Evolutionary conservation across 306 rosid genomes (phyloP), one percentile per base, ranked within the genome.

Genomic region (Vigna angularis): DNA sequence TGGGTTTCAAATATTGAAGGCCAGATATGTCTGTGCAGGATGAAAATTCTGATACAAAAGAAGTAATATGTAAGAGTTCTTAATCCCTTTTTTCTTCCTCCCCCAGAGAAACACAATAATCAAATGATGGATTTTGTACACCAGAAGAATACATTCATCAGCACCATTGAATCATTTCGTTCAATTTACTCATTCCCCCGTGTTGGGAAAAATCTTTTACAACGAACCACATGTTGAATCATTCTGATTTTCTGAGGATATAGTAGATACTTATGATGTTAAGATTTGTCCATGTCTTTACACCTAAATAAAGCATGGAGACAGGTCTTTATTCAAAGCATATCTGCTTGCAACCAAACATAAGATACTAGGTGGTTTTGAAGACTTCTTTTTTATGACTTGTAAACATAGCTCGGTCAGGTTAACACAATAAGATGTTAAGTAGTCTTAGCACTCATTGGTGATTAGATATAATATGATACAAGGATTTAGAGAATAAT

Each of bases 11-110:
- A 66, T 52, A 75, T 82, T 81, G 79, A 28, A 55, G 30, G 34
- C 65, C 65, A 84, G 82, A 86, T 66, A 87, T 86, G 89, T 86
- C 94, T 67, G 15, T 81, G 59, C 85, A 65, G 34, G 82, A 56
- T 40, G 83, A 88, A 16, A 82, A 81, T 61, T 64, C 84, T 74
- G 90, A 86, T 53, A 78, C 61, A 44, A 69, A 69, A 52, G 83
- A 83, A 45, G 79, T 66, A 78, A 49, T 92, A 74, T 89, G 98
- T 93, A 0, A 72, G 56, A 76, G 59, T 20, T 32, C 7, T 61
- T 56, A 51, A n/a, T 75, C 26, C 16, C 5, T 30, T 8, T 45
- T 16, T 58, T 3, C 0, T 6, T 44, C 6, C 5, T 1, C 0
- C 32, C 76, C 47, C 42, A 10, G 28, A 24, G 30, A 66, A 3